A percentile compares a stretch with the other conserved stretches of the same genome.
Conservation (phyloP, 2,329 filamentous ascomycete genomes). For the Elsinoe batatas region DNA sequence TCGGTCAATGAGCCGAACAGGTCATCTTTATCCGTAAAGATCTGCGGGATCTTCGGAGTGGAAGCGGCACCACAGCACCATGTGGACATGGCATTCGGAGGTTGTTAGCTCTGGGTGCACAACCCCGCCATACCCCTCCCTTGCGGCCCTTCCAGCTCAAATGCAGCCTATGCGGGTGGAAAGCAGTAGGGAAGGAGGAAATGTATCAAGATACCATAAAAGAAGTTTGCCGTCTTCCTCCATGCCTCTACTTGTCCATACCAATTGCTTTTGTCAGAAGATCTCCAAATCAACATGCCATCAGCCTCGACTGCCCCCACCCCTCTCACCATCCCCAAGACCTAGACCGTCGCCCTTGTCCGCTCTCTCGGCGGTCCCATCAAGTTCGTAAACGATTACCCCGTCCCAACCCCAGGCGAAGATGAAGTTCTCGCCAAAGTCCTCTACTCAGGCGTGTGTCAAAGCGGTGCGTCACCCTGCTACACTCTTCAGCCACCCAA, state of each 20-base stretch:
- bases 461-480: conserved; percentile 29
- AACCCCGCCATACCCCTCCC: not conserved
- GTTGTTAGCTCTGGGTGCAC: not conserved
- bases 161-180: not conserved
- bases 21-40: not conserved
- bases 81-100: not conserved
- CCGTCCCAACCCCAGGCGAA: conserved; percentile 30
- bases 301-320: not conserved
- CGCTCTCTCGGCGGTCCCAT: conserved; percentile 31
- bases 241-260: not conserved
- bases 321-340: conserved; percentile 14
- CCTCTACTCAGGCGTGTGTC: conserved; percentile 37
- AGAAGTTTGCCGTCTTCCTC: not conserved
- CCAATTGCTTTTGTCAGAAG: no score
- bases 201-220: not conserved
- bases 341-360: conserved; percentile 35
- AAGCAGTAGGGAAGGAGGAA: not conserved
- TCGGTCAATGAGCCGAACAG: not conserved
- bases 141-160: not conserved
- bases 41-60: not conserved
- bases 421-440: conserved; percentile 38
- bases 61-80: not conserved
- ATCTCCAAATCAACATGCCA: not conserved
- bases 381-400: conserved; percentile 34
- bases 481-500: not conserved